Percentiles rank a stretch among this genome's conserved stretches.
Evolutionary conservation across 148 eudicot genomes (phyloP).

Genomic region (Euryodendron excelsum): DNA sequence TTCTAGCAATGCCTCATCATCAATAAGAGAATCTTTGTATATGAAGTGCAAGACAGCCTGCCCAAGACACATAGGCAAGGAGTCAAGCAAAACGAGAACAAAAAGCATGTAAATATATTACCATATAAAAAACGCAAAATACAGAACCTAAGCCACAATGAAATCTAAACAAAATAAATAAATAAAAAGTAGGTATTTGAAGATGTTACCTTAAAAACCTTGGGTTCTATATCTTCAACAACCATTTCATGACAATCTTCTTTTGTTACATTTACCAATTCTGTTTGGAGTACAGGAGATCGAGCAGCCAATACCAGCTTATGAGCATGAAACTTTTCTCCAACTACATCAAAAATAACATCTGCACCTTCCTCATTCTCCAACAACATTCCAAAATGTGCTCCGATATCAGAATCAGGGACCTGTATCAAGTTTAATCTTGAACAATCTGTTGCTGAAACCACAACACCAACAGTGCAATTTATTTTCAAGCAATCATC

Average conservation of each 20-base stretch:
- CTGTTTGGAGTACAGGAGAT: constrained; percentile 55
- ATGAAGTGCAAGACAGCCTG: constrained; percentile 90
- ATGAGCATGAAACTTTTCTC: constrained; percentile 80
- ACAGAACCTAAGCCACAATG: not conserved
- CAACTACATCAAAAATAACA: constrained; percentile 64
- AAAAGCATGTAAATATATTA: not conserved
- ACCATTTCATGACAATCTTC: constrained; percentile 50
- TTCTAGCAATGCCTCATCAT: constrained; percentile 40
- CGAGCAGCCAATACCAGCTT: constrained; percentile 84
- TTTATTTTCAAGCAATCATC: constrained; percentile 82
- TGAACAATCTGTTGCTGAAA: constrained; percentile 70
- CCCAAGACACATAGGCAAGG: not conserved
- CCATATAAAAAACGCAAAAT: not conserved
- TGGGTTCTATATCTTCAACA: constrained; percentile 65
- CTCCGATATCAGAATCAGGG: constrained; percentile 85
- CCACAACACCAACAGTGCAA: constrained; percentile 93
- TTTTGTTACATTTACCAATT: constrained; percentile 44
- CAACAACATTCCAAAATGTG: constrained; percentile 64
- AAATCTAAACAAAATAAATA: not conserved
- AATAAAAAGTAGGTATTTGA: not conserved
- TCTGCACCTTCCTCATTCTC: constrained; percentile 78
- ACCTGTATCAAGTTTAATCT: constrained; percentile 65
- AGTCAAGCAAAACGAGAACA: not conserved
- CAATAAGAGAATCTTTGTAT: constrained; percentile 65
- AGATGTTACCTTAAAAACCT: constrained; percentile 64